Percentiles rank a stretch among this genome's conserved stretches.
phyloP scores from a whole-genome alignment of 257 asterid species.

The Striga asiatica region DNA sequence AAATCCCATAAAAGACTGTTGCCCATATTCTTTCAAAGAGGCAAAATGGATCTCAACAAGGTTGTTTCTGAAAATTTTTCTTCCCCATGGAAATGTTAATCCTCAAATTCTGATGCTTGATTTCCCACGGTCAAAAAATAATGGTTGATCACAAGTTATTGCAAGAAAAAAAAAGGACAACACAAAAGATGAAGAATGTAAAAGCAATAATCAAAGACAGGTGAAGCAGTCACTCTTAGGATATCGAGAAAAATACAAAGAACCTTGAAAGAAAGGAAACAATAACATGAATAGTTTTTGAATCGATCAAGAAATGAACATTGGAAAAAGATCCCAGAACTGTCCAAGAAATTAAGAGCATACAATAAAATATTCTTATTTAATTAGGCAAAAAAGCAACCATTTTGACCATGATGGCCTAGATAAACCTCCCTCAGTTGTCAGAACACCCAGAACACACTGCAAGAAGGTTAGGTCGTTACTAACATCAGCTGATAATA shows the following conservation, averaged over 20 bases:
- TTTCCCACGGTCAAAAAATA: no score
- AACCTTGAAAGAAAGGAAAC: background rate
- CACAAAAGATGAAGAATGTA: background rate
- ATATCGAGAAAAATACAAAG: background rate
- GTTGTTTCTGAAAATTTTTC: no score
- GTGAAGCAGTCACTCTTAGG: background rate
- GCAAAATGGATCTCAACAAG: no score
- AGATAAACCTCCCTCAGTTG: background rate
- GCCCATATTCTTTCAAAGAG: background rate
- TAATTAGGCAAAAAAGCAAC: background rate
- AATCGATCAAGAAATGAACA: background rate
- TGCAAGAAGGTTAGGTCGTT: background rate
- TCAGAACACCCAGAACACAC: background rate
- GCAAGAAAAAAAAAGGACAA: no score
- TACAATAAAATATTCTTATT: background rate
- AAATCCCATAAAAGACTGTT: background rate
- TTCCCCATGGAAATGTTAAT: no score
- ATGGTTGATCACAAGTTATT: no score
- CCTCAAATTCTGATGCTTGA: no score
- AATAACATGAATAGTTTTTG: no score
- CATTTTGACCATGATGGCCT: background rate
- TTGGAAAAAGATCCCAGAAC: background rate
- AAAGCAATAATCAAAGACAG: background rate
- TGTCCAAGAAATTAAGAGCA: background rate
- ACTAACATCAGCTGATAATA: background rate